These are phyloP conservation scores for Debaryomyces sp. DNA, from an alignment of 1,139 yeast genomes.

Conservation along the genomic window DNA sequence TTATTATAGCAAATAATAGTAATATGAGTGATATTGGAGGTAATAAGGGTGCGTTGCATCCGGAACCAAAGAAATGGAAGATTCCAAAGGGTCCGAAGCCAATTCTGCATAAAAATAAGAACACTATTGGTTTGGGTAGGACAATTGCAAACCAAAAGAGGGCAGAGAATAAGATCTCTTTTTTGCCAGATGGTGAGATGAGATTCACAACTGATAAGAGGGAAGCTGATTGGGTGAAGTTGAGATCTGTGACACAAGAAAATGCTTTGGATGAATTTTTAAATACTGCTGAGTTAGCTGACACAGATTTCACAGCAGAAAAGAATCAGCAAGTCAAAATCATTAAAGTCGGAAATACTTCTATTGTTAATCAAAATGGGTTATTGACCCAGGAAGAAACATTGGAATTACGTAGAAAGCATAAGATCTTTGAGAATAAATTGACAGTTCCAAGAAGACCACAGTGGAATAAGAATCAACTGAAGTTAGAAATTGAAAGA, in stretches of 20 bases:
- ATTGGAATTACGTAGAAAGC: conserved; percentile 61
- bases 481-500: conserved; percentile 78
- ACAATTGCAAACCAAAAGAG: conserved; percentile 76
- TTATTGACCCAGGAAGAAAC: conserved; percentile 72
- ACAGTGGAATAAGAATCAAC: conserved; percentile 71
- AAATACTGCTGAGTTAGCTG: conserved; percentile 93
- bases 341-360: conserved; percentile 70
- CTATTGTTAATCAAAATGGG: conserved; percentile 47
- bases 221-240: conserved; percentile 86
- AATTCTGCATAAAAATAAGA: conserved; percentile 79
- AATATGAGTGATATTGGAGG: conserved; percentile 19
- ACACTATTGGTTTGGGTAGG: conserved; percentile 83
- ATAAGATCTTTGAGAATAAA: conserved; percentile 73
- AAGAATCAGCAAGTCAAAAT: conserved; percentile 82
- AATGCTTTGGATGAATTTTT: conserved; percentile 91
- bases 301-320: conserved; percentile 95
- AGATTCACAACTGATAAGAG: conserved; percentile 80
- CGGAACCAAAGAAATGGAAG: conserved; percentile 53
- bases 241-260: conserved; percentile 94
- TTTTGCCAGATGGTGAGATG: conserved; percentile 83
- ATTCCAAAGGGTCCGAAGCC: conserved; percentile 94
- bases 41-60: conserved; percentile 49
- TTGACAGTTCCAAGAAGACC: conserved; percentile 97
- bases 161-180: conserved; percentile 67
- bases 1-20: background rate